These are phyloP conservation scores for Endoconidiophora laricicola DNA, from an alignment of 2,329 filamentous ascomycete genomes.

Conservation along the genomic window DNA sequence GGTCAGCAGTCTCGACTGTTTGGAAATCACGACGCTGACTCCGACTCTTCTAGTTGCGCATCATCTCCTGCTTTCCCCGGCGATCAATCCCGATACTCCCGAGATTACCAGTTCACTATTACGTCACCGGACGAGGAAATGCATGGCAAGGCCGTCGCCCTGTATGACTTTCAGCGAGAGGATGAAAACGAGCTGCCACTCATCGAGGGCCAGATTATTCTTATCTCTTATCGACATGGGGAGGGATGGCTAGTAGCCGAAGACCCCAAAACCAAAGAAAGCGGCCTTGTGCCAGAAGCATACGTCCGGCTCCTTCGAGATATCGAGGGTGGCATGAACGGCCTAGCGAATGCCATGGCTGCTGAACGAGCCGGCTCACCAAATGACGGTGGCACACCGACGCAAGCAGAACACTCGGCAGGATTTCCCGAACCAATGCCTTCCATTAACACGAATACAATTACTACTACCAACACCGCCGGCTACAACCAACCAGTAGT, in stretches of 20 bases:
- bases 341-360: constrained; percentile 32
- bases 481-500: constrained; percentile 53
- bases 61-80: constrained; percentile 43
- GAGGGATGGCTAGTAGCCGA: constrained; percentile 96
- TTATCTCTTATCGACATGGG: constrained; percentile 88
- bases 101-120: constrained; percentile 88
- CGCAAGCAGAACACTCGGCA: constrained; percentile 36
- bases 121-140: constrained; percentile 93
- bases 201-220: constrained; percentile 86
- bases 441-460: constrained; percentile 5
- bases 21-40: constrained; percentile 23
- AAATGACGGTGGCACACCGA: constrained; percentile 42
- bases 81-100: constrained; percentile 67
- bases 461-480: constrained; percentile 21
- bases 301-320: constrained; percentile 86
- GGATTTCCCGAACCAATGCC: constrained; percentile 3
- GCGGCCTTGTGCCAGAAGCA: constrained; percentile 86
- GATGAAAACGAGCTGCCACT: constrained; percentile 93
- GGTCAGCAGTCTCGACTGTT: constrained; percentile 5
- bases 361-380: constrained; percentile 24
- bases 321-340: constrained; percentile 77
- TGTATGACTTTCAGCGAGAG: constrained; percentile 89
- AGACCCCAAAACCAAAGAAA: constrained; percentile 86
- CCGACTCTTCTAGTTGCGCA: constrained; percentile 40
- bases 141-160: constrained; percentile 85